Base-by-base conservation (phyloP, 495 filamentous ascomycete species). In the Hyaloscypha finlandica region DNA sequence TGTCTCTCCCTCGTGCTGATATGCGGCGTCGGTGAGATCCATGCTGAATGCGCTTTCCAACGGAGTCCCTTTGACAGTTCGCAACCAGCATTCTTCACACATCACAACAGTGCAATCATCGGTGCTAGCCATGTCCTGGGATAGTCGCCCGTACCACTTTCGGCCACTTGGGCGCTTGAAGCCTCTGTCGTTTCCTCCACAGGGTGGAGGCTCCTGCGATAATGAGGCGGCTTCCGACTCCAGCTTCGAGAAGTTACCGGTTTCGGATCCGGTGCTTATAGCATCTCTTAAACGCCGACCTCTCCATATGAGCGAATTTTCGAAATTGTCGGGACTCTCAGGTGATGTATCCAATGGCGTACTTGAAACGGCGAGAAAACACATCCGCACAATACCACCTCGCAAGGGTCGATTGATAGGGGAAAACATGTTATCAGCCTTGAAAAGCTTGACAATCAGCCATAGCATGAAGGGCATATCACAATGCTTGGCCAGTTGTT, bases 61-160 rank as follows among this genome's bases (percentile, higher is more conserved):
- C 6, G 57, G 56, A 29, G 32, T 57, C 16, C 57, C 63, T 57
- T 39, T 61, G 12, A 58, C 67, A 14, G 55, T 56, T 12, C 31
- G 8, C 11, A 31, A 30, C 29, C 59, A 62, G 30, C 67, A 69
- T 42, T 69, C 67, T 53, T 69, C 62, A 31, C 67, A 69, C 63
- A 69, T 69, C 12, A 65, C 63, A n/a, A 69, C 32, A 19, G 67
- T 69, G 29, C 42, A 53, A 25, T 69, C 67, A 29, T 65, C 54
- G 6, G 33, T 32, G 31, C 52, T 54, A 11, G 19, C 35, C 14
- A 14, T 32, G 35, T 65, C 33, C 14, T 53, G 6, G 8, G 53
- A 25, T n/a, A 65, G n/a, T 20, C 62, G 62, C 11, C 67, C 67
- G 32, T 54, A 69, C 62, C 63, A 37, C 30, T 62, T 65, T 22